A percentile compares a stretch with the other conserved stretches of the same genome.
phyloP scores from a whole-genome alignment of 306 rosid species.

The Luffa aegyptiaca region DNA sequence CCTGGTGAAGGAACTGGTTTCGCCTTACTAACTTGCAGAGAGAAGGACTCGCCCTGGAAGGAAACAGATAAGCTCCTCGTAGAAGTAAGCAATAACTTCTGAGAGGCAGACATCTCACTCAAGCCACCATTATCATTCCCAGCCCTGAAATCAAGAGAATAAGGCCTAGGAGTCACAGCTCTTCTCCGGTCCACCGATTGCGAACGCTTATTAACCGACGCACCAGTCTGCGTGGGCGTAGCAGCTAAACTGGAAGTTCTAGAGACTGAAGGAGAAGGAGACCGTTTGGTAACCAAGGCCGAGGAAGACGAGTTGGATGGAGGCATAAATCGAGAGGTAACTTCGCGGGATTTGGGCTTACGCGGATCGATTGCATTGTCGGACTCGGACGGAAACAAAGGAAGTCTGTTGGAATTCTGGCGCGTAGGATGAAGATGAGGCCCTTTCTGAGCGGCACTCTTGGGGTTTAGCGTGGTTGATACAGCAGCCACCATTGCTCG shows the following conservation, averaged over 20 bases:
- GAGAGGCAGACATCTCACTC: conserved; percentile 41
- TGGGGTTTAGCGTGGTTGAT: conserved; percentile 47
- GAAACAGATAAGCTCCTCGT: conserved; percentile 86
- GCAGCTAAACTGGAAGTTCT: conserved; percentile 28
- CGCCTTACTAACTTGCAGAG: conserved; percentile 65
- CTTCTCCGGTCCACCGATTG: conserved; percentile 56
- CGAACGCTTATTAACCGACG: conserved; percentile 31
- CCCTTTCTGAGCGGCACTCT: conserved; percentile 27
- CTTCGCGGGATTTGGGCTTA: conserved; percentile 44
- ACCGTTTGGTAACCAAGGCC: conserved; percentile 33
- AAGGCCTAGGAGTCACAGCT: conserved; percentile 43
- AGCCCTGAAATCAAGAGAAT: conserved; percentile 23
- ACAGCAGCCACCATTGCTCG: conserved; percentile 64
- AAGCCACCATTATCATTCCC: conserved; percentile 19
- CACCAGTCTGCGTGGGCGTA: conserved; percentile 4
- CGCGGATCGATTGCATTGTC: conserved; percentile 61
- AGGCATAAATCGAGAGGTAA: conserved; percentile 71
- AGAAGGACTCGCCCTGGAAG: conserved; percentile 85
- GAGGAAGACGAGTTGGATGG: conserved; percentile 31
- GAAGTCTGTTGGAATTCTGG: conserved; percentile 43
- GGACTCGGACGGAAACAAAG: conserved; percentile 61
- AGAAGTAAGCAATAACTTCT: conserved; percentile 65
- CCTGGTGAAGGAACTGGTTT: conserved; percentile 46
- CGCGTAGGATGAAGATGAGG: conserved; percentile 40
- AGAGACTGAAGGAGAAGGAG: conserved; percentile 48